Evolutionary conservation across 768 basidiomycete genomes (phyloP), one percentile per base, ranked within the genome.

Genomic region (Mycena capillaripes): DNA sequence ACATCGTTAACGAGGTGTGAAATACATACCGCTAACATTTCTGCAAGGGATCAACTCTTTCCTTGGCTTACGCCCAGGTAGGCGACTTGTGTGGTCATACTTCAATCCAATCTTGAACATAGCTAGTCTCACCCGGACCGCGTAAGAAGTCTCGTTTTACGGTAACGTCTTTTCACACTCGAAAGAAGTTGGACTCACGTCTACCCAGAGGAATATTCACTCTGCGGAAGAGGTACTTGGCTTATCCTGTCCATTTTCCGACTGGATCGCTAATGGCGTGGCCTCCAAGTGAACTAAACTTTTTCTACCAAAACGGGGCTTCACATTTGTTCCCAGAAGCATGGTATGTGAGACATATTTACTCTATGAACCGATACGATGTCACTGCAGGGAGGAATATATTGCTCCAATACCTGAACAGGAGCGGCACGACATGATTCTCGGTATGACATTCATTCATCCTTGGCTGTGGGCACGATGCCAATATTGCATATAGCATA

Each of bases 231-330:
- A 93, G 90, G 93, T 93, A 56, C 30, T 79, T 14, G 29, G 11
- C 36, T 50, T 27, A 19, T 53, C 29, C 23, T 40, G 14, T 11
- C n/a, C 2, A 42, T 9, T 12, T 64, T 14, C 14, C 16, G 8
- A 23, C 8, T n/a, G n/a, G n/a, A n/a, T n/a, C n/a, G 27, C 27
- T 38, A n/a, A 63, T 27, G 12, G 55, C 17, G 3, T n/a, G 25
- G 27, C 34, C 27, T 59, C 25, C 34, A 87, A 70, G 91, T 76
- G 97, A 98, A 82, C 88, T 98, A 46, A 87, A 89, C 23, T 98
- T 97, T 86, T 97, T 98, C 86, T 98, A 97, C 81, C 96, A 97
- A 84, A 89, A 94, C 3, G 95, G 95, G 17, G 83, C 94, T 14
- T 92, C 92, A 6, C 91, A 93, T 79, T 81, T 95, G 34, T 96